Evolutionary conservation across 2,329 filamentous ascomycete genomes (phyloP).

Genomic region (Lecanicillium sp.): DNA sequence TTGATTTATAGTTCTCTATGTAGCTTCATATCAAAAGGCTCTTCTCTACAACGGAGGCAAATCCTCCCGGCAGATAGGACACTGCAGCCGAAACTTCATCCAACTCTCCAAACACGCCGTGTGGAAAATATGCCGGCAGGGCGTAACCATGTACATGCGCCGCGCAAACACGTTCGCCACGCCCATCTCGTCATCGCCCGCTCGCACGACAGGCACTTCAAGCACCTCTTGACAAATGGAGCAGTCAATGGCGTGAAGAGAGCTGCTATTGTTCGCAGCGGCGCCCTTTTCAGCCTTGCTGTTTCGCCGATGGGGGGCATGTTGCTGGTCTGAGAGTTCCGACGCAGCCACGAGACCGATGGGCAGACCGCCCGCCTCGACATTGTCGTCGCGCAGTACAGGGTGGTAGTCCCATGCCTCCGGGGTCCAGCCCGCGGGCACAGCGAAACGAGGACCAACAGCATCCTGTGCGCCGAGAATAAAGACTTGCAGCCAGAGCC

Average conservation of each 20-base stretch:
- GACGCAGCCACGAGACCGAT: conserved; percentile 51
- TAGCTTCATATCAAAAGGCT: too few relatives aligned
- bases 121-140: conserved; percentile 94
- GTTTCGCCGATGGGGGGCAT: conserved; percentile 24
- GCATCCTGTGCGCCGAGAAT: conserved; percentile 74
- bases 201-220: conserved; percentile 70
- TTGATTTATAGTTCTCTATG: too few relatives aligned
- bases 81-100: conserved; percentile 90
- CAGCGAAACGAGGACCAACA: conserved; percentile 78
- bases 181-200: conserved; percentile 45
- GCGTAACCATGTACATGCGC: conserved; percentile 91
- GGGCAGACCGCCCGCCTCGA: conserved; percentile 72
- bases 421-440: conserved; percentile 60
- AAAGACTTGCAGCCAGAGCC: conserved; percentile 83
- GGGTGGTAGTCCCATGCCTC: conserved; percentile 94
- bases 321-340: conserved; percentile 17
- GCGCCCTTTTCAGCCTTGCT: conserved; percentile 13
- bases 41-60: conserved; percentile 77
- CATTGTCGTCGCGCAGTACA: conserved; percentile 70
- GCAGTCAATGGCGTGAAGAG: conserved; percentile 65
- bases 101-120: conserved; percentile 86
- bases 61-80: conserved; percentile 88
- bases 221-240: conserved; percentile 90
- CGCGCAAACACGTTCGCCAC: conserved; percentile 66
- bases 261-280: conserved; percentile 13